A percentile compares a stretch with the other conserved stretches of the same genome.
Conservation (phyloP, 2,329 filamentous ascomycete species). For the Beauveria asiatica region DNA sequence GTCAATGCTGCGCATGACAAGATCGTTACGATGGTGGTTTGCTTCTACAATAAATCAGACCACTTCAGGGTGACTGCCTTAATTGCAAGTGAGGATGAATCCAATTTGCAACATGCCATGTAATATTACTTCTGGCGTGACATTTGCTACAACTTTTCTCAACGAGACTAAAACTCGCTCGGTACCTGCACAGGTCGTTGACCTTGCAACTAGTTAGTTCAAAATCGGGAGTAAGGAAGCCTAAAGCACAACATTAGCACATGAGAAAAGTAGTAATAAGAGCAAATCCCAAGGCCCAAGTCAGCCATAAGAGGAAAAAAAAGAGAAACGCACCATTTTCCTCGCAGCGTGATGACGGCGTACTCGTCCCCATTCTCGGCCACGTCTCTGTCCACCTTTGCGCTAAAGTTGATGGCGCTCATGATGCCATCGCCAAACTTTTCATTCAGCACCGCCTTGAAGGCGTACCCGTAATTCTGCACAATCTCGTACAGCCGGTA, state of each 20-base stretch:
- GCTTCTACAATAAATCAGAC: no score
- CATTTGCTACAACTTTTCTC: no score
- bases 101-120: no score
- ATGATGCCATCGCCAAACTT: slow-evolving; percentile 94
- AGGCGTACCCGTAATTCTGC: slow-evolving; percentile 94
- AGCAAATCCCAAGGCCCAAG: no score
- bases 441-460: slow-evolving; percentile 92
- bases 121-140: no score
- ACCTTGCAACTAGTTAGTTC: not conserved
- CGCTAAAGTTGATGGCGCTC: slow-evolving; percentile 88
- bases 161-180: not conserved
- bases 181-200: not conserved
- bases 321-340: not conserved
- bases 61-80: no score
- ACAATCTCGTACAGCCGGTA: slow-evolving; percentile 91
- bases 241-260: not conserved
- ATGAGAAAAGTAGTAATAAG: no score
- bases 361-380: slow-evolving; percentile 45
- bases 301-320: not conserved
- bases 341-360: not conserved
- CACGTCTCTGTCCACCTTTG: slow-evolving; percentile 87
- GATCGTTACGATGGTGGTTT: no score
- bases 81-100: no score
- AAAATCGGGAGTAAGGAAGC: not conserved
- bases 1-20: no score